These are phyloP conservation scores for Mrakia frigida DNA, from an alignment of 768 basidiomycete species.

Conservation along the genomic window DNA sequence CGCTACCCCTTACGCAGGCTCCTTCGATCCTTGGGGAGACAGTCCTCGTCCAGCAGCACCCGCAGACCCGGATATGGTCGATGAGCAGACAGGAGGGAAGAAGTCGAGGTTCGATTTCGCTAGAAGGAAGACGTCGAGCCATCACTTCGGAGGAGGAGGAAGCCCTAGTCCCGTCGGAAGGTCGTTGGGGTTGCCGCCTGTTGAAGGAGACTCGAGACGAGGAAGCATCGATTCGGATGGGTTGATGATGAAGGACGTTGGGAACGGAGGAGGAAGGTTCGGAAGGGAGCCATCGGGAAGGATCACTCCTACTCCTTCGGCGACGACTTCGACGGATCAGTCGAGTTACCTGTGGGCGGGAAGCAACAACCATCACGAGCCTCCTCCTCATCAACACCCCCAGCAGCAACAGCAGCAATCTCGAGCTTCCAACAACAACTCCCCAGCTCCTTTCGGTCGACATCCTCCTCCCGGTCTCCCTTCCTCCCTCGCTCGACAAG, in stretches of 20 bases:
- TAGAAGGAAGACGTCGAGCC: constrained; percentile 3
- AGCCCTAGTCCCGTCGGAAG: neutral
- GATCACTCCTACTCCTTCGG: constrained; percentile 8
- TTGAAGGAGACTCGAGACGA: constrained; percentile 4
- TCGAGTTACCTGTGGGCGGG: constrained; percentile 15
- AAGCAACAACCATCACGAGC: neutral
- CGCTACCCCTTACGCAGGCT: constrained; percentile 35
- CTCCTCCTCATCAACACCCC: constrained; percentile 8
- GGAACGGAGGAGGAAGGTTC: constrained; percentile 9
- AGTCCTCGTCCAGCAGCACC: neutral
- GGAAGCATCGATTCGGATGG: neutral
- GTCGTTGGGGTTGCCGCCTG: neutral
- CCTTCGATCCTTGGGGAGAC: constrained; percentile 41
- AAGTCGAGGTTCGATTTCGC: constrained; percentile 40
- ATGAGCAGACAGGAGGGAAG: constrained; percentile 31
- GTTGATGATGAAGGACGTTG: neutral
- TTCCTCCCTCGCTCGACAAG: constrained; percentile 8
- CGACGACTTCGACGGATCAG: neutral
- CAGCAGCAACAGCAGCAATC: constrained; percentile 12
- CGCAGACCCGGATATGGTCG: neutral
- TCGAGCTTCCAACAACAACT: neutral
- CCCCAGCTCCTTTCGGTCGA: constrained; percentile 5
- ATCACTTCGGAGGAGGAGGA: neutral
- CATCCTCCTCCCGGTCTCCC: constrained; percentile 7
- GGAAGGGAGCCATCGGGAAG: neutral